These are phyloP conservation scores for Alternaria atra DNA, from an alignment of 2,329 filamentous ascomycete species.

Conservation along the genomic window DNA sequence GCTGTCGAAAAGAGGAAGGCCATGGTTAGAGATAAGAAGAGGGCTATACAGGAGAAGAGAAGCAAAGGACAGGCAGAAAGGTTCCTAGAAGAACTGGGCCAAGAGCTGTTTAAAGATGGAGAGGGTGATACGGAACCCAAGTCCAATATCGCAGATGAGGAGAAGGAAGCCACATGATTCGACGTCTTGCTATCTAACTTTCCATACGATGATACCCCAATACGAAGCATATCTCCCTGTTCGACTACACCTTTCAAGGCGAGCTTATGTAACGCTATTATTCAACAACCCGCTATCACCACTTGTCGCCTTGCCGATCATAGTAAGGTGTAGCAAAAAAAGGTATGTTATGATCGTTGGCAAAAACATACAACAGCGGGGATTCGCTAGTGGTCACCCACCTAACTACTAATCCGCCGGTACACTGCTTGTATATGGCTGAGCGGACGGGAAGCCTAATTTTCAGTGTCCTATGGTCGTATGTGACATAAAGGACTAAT, in stretches of 20 bases:
- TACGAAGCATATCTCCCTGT: neutral
- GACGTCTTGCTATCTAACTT: neutral
- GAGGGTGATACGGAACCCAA: neutral
- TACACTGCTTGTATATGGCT: neutral
- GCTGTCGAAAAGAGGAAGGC: conserved; percentile 70
- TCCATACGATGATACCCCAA: conserved; percentile 18
- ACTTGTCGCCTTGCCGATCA: neutral
- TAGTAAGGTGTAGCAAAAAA: neutral
- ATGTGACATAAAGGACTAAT: too few species aligned
- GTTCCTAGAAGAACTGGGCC: conserved; percentile 68
- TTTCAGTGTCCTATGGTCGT: neutral
- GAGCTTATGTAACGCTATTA: neutral
- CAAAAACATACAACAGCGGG: neutral
- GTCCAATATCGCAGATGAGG: neutral
- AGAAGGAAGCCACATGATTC: neutral
- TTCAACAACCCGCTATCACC: neutral
- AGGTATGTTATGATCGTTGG: too few species aligned
- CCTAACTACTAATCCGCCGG: neutral
- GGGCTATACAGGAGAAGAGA: conserved; percentile 67
- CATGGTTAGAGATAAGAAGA: conserved; percentile 67
- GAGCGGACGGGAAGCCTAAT: neutral
- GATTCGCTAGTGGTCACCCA: neutral
- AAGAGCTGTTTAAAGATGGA: conserved; percentile 34
- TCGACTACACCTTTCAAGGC: neutral
- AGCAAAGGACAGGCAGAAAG: conserved; percentile 73